These are phyloP conservation scores for Tolypocladium ovalisporum DNA, from an alignment of 2,329 filamentous ascomycete species.

Conservation along the genomic window DNA sequence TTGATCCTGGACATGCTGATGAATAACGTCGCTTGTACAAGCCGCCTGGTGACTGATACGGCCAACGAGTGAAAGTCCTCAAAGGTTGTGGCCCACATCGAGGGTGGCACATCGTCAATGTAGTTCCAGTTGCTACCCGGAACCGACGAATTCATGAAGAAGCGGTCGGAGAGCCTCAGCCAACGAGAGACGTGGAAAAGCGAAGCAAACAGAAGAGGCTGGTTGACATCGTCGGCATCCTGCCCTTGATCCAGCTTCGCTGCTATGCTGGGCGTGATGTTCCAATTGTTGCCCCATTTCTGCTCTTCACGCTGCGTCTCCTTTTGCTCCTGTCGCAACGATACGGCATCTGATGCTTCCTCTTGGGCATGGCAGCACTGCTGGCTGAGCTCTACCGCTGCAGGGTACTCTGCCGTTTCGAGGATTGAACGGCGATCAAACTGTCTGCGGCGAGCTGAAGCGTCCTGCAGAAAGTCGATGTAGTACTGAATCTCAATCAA, in stretches of 20 bases:
- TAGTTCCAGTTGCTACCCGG: conserved; percentile 57
- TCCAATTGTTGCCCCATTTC: conserved; percentile 55
- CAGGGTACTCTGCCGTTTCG: conserved; percentile 48
- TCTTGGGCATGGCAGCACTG: conserved; percentile 59
- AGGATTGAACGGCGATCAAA: conserved; percentile 21
- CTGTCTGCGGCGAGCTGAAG: conserved; percentile 27
- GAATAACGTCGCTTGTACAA: conserved; percentile 60
- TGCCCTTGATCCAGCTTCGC: conserved; percentile 15
- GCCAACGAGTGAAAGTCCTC: conserved; percentile 62
- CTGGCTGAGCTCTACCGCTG: conserved; percentile 60
- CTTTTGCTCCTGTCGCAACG: conserved; percentile 49
- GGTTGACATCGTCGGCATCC: conserved; percentile 4
- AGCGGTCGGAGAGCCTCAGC: conserved; percentile 49
- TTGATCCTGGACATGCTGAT: conserved; percentile 60
- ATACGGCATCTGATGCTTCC: conserved; percentile 53
- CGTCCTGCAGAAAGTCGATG: conserved; percentile 48
- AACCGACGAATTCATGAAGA: conserved; percentile 66
- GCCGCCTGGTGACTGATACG: conserved; percentile 55
- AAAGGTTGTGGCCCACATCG: conserved; percentile 65
- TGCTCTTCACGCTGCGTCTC: conserved; percentile 49
- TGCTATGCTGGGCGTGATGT: conserved; percentile 39
- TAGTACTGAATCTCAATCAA: conserved; percentile 64
- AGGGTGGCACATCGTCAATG: conserved; percentile 50
- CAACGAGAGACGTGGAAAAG: conserved; percentile 51
- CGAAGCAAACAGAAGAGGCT: conserved; percentile 34